phyloP scores from a whole-genome alignment of 257 asterid species.

The Rubia yunnanensis region DNA sequence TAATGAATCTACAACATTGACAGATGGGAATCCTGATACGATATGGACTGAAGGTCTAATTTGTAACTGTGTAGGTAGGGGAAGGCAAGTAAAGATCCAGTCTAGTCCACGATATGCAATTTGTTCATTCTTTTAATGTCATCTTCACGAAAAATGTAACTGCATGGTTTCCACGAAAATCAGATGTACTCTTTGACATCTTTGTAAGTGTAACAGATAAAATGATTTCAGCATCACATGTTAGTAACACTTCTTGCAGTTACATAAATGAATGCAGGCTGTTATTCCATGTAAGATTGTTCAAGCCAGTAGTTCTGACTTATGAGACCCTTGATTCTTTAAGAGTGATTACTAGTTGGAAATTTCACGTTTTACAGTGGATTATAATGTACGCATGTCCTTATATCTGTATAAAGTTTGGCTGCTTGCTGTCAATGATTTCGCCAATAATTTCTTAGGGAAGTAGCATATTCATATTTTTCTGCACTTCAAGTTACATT shows the following conservation, averaged over 20 bases:
- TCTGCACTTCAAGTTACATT: too few relatives aligned
- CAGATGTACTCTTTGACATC: constrained; percentile 5
- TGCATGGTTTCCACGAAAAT: not conserved
- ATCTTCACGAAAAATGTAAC: not conserved
- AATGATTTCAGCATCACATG: not conserved
- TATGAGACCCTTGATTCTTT: not conserved
- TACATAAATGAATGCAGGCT: not conserved
- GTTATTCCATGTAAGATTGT: not conserved
- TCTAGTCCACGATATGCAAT: constrained; percentile 4
- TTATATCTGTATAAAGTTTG: not conserved
- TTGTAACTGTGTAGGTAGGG: not conserved
- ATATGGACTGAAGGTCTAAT: not conserved
- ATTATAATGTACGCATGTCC: too few relatives aligned
- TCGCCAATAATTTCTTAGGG: not conserved
- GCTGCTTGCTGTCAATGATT: not conserved
- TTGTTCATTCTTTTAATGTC: constrained; percentile 8
- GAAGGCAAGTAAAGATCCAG: not conserved
- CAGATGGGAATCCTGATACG: not conserved
- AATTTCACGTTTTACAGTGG: not conserved
- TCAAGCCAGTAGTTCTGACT: not conserved
- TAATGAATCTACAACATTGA: not conserved
- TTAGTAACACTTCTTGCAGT: not conserved
- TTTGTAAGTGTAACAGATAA: not conserved
- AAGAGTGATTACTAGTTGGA: not conserved
- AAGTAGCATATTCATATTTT: too few relatives aligned